phyloP scores from a whole-genome alignment of 2,329 filamentous ascomycete species.

The Neonectria sp. region DNA sequence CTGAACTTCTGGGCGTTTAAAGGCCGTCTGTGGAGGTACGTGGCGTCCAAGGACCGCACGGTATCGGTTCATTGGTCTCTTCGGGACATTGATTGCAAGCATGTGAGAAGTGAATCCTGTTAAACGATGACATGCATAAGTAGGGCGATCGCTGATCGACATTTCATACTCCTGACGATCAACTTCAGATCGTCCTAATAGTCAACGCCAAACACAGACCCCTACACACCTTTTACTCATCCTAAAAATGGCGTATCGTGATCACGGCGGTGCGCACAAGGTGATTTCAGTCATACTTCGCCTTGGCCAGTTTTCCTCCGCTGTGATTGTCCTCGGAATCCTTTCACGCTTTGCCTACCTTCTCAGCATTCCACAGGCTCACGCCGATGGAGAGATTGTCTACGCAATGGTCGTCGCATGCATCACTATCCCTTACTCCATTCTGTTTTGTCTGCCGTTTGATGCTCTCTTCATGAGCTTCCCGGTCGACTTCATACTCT shows the following conservation, averaged over 20 bases:
- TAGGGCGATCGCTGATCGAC: neutral
- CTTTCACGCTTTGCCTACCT: neutral
- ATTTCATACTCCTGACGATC: neutral
- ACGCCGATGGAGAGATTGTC: neutral
- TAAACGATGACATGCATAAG: neutral
- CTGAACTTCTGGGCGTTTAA: too few relatives aligned
- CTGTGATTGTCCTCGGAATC: neutral
- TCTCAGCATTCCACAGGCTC: neutral
- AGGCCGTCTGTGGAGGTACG: neutral
- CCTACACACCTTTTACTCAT: neutral
- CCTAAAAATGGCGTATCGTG: neutral
- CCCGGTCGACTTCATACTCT: conserved; percentile 46
- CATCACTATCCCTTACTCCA: neutral
- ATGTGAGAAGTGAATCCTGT: neutral
- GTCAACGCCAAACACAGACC: neutral
- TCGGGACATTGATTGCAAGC: neutral
- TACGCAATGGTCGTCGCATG: neutral
- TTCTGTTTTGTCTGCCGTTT: conserved; percentile 31
- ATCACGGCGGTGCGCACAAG: neutral
- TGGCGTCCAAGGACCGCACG: neutral
- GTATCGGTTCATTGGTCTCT: neutral
- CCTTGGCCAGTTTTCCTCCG: neutral
- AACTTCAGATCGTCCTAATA: neutral
- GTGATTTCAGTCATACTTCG: neutral
- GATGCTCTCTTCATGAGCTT: conserved; percentile 41